Percentiles rank a stretch among this genome's conserved stretches.
Conservation (phyloP, 2,329 filamentous ascomycete genomes). For the Fusarium albidum region DNA sequence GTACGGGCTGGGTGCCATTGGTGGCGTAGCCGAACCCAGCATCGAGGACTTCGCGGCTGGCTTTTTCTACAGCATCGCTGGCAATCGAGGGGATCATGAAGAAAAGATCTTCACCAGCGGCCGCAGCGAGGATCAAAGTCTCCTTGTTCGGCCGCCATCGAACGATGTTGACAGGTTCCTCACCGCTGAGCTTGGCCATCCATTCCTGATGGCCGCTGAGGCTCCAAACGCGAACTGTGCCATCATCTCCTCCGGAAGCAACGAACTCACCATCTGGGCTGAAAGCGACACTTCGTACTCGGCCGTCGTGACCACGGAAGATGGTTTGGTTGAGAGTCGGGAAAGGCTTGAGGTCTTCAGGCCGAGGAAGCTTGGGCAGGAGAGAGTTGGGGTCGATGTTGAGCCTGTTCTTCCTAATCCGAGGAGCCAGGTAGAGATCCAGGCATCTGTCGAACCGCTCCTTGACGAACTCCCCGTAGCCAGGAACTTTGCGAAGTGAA, state of each 20-base stretch:
- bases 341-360: slow-evolving; percentile 94
- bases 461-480: slow-evolving; percentile 88
- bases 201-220: slow-evolving; percentile 89
- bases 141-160: slow-evolving; percentile 89
- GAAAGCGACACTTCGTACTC: slow-evolving; percentile 84
- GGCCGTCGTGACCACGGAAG: slow-evolving; percentile 87
- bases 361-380: slow-evolving; percentile 89
- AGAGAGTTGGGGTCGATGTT: slow-evolving; percentile 96
- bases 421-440: slow-evolving; percentile 92
- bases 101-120: slow-evolving; percentile 84
- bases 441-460: slow-evolving; percentile 96
- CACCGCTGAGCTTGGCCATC: slow-evolving; percentile 79
- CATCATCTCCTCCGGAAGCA: slow-evolving; percentile 93
- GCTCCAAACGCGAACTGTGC: slow-evolving; percentile 90
- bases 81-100: slow-evolving; percentile 81
- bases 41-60: slow-evolving; percentile 80
- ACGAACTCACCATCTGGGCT: slow-evolving; percentile 87
- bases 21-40: slow-evolving; percentile 95
- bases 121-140: slow-evolving; percentile 81
- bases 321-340: slow-evolving; percentile 88
- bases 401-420: slow-evolving; percentile 90
- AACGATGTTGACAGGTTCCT: slow-evolving; percentile 84
- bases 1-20: slow-evolving; percentile 64
- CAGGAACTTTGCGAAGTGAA: slow-evolving; percentile 89
- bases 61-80: slow-evolving; percentile 75